Evolutionary conservation across 106 monocot genomes (phyloP), one percentile per base, ranked within the genome.

Genomic region (Phalaenopsis aphrodite): DNA sequence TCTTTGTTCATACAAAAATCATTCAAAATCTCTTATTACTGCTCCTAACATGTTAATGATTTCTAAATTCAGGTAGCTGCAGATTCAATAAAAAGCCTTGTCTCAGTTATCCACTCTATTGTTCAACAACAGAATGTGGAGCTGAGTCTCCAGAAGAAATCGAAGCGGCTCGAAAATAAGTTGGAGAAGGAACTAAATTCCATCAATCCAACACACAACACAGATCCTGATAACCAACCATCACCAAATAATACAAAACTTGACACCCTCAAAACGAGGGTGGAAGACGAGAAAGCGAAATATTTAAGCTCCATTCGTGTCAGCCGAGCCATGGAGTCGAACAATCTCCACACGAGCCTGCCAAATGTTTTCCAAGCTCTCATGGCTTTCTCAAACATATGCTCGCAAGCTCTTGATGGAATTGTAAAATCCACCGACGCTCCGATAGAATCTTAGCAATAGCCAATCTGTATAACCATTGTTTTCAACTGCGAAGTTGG

Each of bases 331-430:
- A 97, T 97, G 92, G 90, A 84, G 3, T 46, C 86, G 58, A 90
- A 94, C 87, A 88, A 87, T 76, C 81, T 97, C 47, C 90, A 92
- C 66, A 88, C 86, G 0, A 82, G 94, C 81, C 92, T 97, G 42
- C 96, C 96, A 3, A 94, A 92, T 84, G 88, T 97, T 21, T 97
- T 97, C 82, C 94, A 90, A 79, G 90, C 93, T n/a, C 82, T 97
- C 55, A 88, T 79, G 72, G 87, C 86, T n/a, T 97, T 97, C 52
- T 73, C 91, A 5, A 83, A 82, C 58, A 79, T 82, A 11, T 97
- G 88, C 37, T 74, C 85, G 72, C 87, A 92, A 78, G 88, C 87
- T 12, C 84, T 92, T 21, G 94, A 97, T 56, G 81, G 84, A 41
- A 82, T 95, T 18, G 1, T 15, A 42, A 43, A 5, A 45, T 21